Conservation (phyloP, 2,329 filamentous ascomycete genomes). For the Aspergillus sp. region DNA sequence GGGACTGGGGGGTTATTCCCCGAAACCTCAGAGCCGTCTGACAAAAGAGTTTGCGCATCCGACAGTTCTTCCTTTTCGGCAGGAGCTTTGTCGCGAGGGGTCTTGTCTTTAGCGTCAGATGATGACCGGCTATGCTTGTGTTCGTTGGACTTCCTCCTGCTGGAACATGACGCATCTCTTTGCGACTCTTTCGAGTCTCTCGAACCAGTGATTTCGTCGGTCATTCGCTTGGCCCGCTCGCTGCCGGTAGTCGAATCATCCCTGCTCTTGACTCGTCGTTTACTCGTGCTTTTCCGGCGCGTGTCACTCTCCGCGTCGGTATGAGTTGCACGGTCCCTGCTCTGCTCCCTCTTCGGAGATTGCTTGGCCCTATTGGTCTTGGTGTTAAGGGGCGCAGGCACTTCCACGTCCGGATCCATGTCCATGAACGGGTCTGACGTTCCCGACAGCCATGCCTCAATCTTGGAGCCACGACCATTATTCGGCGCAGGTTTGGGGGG, state of each 20-base stretch:
- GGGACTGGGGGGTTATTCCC: conserved; percentile 39
- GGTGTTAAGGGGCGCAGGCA: conserved; percentile 43
- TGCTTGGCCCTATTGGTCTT: conserved; percentile 38
- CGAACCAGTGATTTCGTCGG: conserved; percentile 8
- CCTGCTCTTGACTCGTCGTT: conserved; percentile 21
- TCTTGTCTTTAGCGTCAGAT: conserved; percentile 11
- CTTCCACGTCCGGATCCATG: conserved; percentile 34
- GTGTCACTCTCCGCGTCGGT: conserved; percentile 26
- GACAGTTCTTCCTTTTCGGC: conserved; percentile 29
- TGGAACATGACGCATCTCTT: conserved; percentile 9
- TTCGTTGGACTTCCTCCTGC: conserved; percentile 14
- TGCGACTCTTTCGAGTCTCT: conserved; percentile 4
- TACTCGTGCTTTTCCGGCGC: conserved; percentile 25
- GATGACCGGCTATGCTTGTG: conserved; percentile 15
- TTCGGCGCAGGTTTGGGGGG: conserved; percentile 38
- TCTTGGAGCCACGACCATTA: conserved; percentile 47
- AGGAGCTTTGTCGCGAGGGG: conserved; percentile 13
- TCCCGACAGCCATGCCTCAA: conserved; percentile 62
- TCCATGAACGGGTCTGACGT: conserved; percentile 58
- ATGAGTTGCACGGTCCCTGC: conserved; percentile 16
- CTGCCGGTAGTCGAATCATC: conserved; percentile 17
- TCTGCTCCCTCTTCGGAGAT: conserved; percentile 24
- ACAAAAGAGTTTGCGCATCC: conserved; percentile 28
- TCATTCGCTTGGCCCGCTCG: conserved; percentile 14
- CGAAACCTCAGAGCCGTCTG: conserved; percentile 40